These are phyloP conservation scores for Metarhizium robertsii DNA, from an alignment of 2,329 filamentous ascomycete genomes.

Conservation along the genomic window DNA sequence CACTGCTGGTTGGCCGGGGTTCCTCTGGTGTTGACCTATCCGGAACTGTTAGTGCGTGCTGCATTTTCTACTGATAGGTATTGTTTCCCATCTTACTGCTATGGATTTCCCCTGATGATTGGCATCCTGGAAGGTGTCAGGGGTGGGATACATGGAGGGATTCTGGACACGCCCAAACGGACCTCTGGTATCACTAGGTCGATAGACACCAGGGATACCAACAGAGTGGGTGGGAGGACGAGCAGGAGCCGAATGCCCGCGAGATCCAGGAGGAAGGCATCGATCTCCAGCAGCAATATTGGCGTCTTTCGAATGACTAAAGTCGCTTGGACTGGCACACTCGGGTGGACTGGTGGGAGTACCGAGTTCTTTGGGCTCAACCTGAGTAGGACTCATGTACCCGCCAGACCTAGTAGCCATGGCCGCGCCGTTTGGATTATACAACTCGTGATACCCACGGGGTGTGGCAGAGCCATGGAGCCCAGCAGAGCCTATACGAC, in stretches of 20 bases:
- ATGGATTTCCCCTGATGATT: neutral
- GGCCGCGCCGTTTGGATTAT: too few relatives aligned
- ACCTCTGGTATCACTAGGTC: neutral
- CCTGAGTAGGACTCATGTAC: too few relatives aligned
- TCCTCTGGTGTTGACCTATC: neutral
- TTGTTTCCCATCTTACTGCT: neutral
- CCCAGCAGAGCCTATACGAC: neutral
- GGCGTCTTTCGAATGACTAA: too few relatives aligned
- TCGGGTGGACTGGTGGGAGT: too few relatives aligned
- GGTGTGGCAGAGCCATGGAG: neutral
- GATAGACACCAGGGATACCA: neutral
- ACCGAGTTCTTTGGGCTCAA: too few relatives aligned
- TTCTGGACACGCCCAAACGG: neutral
- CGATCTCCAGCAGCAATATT: neutral
- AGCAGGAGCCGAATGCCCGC: neutral
- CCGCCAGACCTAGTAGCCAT: too few relatives aligned
- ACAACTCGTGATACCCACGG: too few relatives aligned
- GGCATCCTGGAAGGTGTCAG: neutral
- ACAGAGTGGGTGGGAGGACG: neutral
- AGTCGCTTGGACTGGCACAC: too few relatives aligned
- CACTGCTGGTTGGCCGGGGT: neutral
- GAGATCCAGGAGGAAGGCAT: neutral
- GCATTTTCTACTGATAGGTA: neutral
- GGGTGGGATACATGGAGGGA: neutral
- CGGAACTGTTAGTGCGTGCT: neutral